Evolutionary conservation across 768 basidiomycete species (phyloP), one percentile per base, ranked within the genome.

Genomic region (Amanita phalloides): DNA sequence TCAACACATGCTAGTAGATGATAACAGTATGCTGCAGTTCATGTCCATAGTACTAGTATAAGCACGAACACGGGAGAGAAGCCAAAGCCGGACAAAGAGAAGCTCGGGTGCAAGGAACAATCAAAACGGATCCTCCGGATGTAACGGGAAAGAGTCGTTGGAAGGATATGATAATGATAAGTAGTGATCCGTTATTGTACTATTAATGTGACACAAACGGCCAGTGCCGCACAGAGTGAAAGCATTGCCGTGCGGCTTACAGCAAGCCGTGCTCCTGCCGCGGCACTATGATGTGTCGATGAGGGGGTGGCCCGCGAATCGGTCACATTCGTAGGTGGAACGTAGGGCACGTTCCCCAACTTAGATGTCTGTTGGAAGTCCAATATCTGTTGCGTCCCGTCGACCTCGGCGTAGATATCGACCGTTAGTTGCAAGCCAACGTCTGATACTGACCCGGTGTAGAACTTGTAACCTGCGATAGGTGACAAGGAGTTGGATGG

Each of bases 391-490:
- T 55, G 56, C 20, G 47, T 64, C 43, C 66, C 66, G 43, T 64
- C 55, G 20, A 56, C 53, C 33, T 59, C 48, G 30, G 60, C 60
- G 43, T 62, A 53, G 33, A 69, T 53, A 54, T 69, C 68, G 25
- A 66, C 50, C 13, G 63, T 64, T 6, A 68, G 52, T 49, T 67
- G 62, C 46, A 58, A 60, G 10, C 64, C 66, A n/a, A 54, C 45
- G 36, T 64, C 63, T n/a, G 58, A 45, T 14, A 67, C 49, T 11
- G 51, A 49, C 39, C 54, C 64, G 11, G 58, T 54, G 45, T 67
- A 69, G 54, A 67, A 62, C 30, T 56, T 58, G 54, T 69, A 69
- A 45, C 67, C 68, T 20, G 59, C 43, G 2, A 47, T 56, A 9
- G 66, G 53, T 13, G 59, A 51, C 9, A 62, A 48, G 30, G 60